Evolutionary conservation across 2,329 filamentous ascomycete genomes (phyloP), one percentile per base, ranked within the genome.

Genomic region (Thielaviopsis punctulata): DNA sequence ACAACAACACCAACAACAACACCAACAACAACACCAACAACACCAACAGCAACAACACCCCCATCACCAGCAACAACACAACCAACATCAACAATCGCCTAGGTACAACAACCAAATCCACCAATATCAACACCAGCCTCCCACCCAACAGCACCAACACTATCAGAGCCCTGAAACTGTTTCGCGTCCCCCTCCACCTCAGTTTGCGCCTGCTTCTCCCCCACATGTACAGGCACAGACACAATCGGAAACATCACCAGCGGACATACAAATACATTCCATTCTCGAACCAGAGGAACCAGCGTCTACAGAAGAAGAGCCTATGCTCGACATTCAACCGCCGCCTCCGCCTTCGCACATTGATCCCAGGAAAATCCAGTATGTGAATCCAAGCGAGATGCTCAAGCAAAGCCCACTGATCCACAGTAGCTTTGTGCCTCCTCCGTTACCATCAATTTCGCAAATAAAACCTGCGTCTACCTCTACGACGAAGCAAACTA

Each of bases 1-100:
- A 2, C 62, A 63, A 23, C 59, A 61, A 4, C 60, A 64, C 51
- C 60, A 61, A 13, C 60, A 52, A 44, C 60, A 54, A 54, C 57
- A 54, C 52, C 61, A 54, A 54, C 58, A 45, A 8, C 55, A 56
- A 22, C 49, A 54, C 4, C 52, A 54, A 19, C 47, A 52, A 25
- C 46, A 55, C 7, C 56, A 56, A 47, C 44, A 52, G 4, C 58
- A 53, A 30, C 54, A 53, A 18, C 51, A 53, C n/a, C n/a, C 21
- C 27, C 48, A 30, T 24, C 30, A 18, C 15, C 39, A 18, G 13
- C 23, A 27, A 10, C 48, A 49, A 15, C 27, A 15, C 18, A 39
- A 39, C 15, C 48, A 45, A 5, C 25, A 22, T 15, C 13, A 22
- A 19, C 50, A 52, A n/a, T 9, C 44, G n/a, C 48, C 41, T 22